phyloP scores from a whole-genome alignment of 306 rosid species.

The Quercus parvula region DNA sequence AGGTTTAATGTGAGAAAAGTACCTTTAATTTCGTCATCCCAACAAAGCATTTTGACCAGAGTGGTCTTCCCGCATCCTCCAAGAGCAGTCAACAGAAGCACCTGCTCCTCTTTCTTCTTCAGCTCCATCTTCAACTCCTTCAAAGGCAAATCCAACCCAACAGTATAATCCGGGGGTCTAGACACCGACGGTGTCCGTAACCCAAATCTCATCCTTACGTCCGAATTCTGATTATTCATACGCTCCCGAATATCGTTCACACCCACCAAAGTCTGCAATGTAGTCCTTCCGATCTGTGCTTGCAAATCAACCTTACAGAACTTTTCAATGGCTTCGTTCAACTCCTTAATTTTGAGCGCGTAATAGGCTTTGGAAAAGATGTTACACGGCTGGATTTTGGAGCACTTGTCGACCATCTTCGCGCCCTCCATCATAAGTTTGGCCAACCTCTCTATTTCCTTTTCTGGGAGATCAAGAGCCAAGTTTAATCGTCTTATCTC shows the following conservation, averaged over 20 bases:
- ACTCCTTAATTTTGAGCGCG: no score
- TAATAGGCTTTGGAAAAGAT: no score
- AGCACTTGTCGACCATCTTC: neutral
- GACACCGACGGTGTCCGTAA: conserved; percentile 22
- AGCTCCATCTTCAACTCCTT: conserved; percentile 30
- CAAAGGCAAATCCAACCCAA: conserved; percentile 34
- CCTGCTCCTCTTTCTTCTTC: conserved; percentile 1
- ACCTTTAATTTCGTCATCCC: conserved; percentile 39
- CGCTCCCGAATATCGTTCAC: conserved; percentile 5
- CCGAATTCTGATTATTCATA: neutral
- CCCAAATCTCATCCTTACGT: neutral
- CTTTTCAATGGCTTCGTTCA: no score
- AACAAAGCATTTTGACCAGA: conserved; percentile 34
- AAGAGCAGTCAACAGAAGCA: conserved; percentile 33
- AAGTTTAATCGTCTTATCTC: neutral
- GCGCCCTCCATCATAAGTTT: neutral
- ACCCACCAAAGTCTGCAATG: neutral
- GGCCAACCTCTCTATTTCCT: neutral
- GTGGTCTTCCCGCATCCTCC: conserved; percentile 60
- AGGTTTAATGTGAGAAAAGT: neutral
- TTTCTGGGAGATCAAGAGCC: neutral
- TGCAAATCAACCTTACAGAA: neutral
- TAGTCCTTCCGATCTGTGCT: no score
- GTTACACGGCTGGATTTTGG: neutral
- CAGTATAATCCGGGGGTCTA: conserved; percentile 1